Evolutionary conservation across 164 flowering plant genomes (phyloP).

Genomic region (Houttuynia cordata): DNA sequence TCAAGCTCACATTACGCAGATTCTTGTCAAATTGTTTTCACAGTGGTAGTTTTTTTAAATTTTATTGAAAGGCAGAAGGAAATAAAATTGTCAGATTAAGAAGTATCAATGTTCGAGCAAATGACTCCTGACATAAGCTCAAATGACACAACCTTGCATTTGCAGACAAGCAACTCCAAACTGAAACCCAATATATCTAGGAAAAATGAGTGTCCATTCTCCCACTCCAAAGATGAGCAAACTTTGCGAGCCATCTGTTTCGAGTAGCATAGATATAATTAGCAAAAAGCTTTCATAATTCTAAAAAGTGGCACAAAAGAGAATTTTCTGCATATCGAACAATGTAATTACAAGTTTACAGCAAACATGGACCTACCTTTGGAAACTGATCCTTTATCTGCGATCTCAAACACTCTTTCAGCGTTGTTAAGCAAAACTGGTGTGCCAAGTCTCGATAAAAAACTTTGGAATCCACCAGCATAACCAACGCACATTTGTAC

Average conservation of each 20-base stretch:
- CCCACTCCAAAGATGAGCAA: slow-evolving; percentile 35
- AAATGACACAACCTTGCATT: slow-evolving; percentile 38
- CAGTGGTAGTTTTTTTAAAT: not conserved
- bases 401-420: slow-evolving; percentile 40
- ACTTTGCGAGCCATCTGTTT: slow-evolving; percentile 47
- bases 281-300: not conserved
- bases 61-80: no score
- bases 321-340: not conserved
- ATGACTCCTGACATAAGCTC: not conserved
- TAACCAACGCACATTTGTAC: slow-evolving; percentile 28
- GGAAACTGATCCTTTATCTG: slow-evolving; percentile 32
- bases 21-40: not conserved
- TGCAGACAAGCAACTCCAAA: slow-evolving; percentile 20
- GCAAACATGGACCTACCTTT: slow-evolving; percentile 32
- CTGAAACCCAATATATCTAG: slow-evolving; percentile 29
- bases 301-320: not conserved
- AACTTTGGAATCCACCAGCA: slow-evolving; percentile 23
- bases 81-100: no score
- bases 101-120: no score
- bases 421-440: slow-evolving; percentile 25
- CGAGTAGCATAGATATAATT: slow-evolving; percentile 15
- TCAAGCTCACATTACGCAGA: no score
- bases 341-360: no score
- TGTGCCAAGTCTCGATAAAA: slow-evolving; percentile 32
- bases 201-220: slow-evolving; percentile 12